Base-by-base conservation (phyloP, 2,329 filamentous ascomycete genomes). In the Apiospora malaysiana region DNA sequence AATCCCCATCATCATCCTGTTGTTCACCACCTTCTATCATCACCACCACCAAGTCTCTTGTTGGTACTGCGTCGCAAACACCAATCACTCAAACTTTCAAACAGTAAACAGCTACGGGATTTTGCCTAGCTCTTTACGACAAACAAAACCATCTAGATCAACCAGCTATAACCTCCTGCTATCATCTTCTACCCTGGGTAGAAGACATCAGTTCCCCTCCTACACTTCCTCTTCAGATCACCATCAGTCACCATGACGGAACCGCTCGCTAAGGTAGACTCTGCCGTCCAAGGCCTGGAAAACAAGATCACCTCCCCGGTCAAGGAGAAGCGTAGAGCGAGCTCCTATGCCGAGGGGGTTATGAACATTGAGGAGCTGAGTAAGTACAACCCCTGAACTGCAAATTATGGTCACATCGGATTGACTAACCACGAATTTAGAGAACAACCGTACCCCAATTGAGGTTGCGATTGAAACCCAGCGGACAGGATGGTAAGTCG, bases 201-300 rank as follows among this genome's bases (percentile, higher is more conserved):
- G 47, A 40, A 56, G 67, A 40, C 18, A 56, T 4, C 37, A 40
- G 10, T 27, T 27, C 27, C 46, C 18, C 46, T 51, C 32, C n/a
- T 27, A 37, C 9, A 37, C 27, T 68, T 43, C 42, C 46, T 46
- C 32, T 56, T 10, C 67, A 68, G n/a, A 40, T 37, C 12, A 49
- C 67, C 14, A 14, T n/a, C 65, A 68, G 71, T 70, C 49, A 72
- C 46, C 72, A 73, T 73, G 72, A 79, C 84, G 74, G 84, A 85
- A 82, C 89, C 92, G 78, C 89, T 97, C 81, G 88, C 89, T 84
- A 97, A 97, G 87, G 91, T 97, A 85, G 95, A 98, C 84, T 97
- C 95, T 72, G 94, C 94, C 85, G 90, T 97, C 80, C 91, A 94
- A 81, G 93, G 94, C 83, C 83, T 95, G 27, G 68, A 69, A 23